Percentiles rank a stretch among this genome's conserved stretches.
These are phyloP conservation scores for Cladosporium oxysporum DNA, from an alignment of 2,329 filamentous ascomycete genomes.

Conservation along the genomic window DNA sequence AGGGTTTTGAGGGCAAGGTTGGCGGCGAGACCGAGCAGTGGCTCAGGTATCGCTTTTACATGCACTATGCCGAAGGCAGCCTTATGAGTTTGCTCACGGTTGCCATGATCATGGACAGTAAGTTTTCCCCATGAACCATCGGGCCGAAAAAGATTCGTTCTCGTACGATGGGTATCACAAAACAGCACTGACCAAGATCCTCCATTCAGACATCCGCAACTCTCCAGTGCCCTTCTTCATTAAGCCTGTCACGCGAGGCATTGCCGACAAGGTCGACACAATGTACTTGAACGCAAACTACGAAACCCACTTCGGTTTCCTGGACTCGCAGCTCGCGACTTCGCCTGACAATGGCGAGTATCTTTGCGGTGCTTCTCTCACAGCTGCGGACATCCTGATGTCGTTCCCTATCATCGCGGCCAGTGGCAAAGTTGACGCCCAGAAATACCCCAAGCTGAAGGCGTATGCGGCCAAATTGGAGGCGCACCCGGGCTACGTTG, in stretches of 20 bases:
- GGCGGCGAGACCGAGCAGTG: conserved; percentile 62
- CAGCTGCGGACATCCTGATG: conserved; percentile 56
- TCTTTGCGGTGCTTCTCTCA: conserved; percentile 52
- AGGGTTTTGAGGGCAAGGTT: conserved; percentile 56
- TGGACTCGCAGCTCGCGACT: conserved; percentile 52
- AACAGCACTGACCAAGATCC: neutral
- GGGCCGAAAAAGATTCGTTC: neutral
- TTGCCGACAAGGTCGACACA: conserved; percentile 52
- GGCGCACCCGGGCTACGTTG: conserved; percentile 48
- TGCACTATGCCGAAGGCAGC: conserved; percentile 85
- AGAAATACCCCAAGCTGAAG: conserved; percentile 49
- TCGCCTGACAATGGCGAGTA: conserved; percentile 53
- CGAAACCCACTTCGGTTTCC: conserved; percentile 50
- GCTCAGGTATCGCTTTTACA: conserved; percentile 65
- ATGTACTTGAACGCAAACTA: conserved; percentile 51
- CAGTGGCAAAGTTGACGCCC: conserved; percentile 41
- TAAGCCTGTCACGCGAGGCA: conserved; percentile 60
- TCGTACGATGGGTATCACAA: neutral
- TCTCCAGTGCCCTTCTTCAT: conserved; percentile 68
- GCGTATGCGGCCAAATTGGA: conserved; percentile 50
- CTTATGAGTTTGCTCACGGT: conserved; percentile 73
- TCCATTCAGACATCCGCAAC: conserved; percentile 40
- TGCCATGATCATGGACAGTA: conserved; percentile 61
- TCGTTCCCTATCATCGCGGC: conserved; percentile 54
- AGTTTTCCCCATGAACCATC: conserved; percentile 28